Evolutionary conservation across 2,329 filamentous ascomycete species (phyloP).

Genomic region (Didymella glomerata): DNA sequence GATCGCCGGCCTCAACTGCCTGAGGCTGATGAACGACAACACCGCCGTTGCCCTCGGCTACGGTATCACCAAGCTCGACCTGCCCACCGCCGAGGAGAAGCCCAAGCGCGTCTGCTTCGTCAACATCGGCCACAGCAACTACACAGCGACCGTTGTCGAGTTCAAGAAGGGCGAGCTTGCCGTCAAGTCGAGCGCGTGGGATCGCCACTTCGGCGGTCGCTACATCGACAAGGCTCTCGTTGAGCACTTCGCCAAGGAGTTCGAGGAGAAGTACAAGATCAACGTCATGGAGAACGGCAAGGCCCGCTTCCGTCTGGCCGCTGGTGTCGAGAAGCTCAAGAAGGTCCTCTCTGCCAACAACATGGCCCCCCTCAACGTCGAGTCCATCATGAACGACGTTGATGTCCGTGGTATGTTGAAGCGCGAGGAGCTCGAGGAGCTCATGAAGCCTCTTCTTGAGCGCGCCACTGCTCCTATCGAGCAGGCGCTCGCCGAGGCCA

Average conservation of each 20-base stretch:
- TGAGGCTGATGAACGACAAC: conserved; percentile 97
- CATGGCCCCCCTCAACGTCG: conserved; percentile 90
- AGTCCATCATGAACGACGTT: conserved; percentile 97
- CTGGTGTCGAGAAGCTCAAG: conserved; percentile 96
- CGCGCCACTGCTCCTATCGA: conserved; percentile 79
- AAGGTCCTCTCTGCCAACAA: conserved; percentile 97
- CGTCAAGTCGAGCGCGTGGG: conserved; percentile 90
- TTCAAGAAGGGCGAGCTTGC: conserved; percentile 96
- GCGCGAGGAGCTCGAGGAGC: conserved; percentile 90
- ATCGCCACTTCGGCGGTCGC: conserved; percentile 95
- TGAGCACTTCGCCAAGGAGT: conserved; percentile 94
- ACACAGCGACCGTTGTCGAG: conserved; percentile 92
- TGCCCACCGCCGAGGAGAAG: conserved; percentile 88
- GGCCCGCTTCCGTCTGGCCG: conserved; percentile 84
- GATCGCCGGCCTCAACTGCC: conserved; percentile 89
- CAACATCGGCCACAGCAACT: conserved; percentile 96
- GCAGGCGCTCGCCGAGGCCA: conserved; percentile 92
- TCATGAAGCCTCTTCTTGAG: conserved; percentile 83
- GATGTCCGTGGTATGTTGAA: conserved; percentile 91
- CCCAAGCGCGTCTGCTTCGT: conserved; percentile 89
- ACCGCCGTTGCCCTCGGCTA: conserved; percentile 95
- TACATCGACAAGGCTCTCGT: conserved; percentile 96
- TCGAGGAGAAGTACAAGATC: conserved; percentile 97
- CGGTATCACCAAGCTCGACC: conserved; percentile 96
- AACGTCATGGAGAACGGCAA: conserved; percentile 92